Percentiles rank a stretch among this genome's conserved stretches.
phyloP scores from a whole-genome alignment of 2,329 filamentous ascomycete species.

The Scorias spongiosa region DNA sequence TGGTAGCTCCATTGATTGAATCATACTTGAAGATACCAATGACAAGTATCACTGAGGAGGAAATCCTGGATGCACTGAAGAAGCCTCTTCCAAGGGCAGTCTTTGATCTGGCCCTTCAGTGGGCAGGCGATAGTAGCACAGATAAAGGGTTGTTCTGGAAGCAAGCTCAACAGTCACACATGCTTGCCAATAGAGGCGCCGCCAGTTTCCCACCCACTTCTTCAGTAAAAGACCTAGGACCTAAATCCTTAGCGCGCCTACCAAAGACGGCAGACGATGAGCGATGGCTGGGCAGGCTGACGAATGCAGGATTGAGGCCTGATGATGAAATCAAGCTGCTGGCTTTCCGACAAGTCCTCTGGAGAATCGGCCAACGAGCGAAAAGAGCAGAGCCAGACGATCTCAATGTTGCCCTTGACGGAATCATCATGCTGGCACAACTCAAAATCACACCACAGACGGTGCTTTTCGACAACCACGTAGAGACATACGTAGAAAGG shows the following conservation, averaged over 20 bases:
- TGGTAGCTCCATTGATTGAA: constrained; percentile 63
- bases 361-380: constrained; percentile 63
- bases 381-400: constrained; percentile 28
- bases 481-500: constrained; percentile 31
- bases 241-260: constrained; percentile 45
- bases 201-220: constrained; percentile 43
- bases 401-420: constrained; percentile 35
- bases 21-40: constrained; percentile 68
- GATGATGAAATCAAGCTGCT: constrained; percentile 88
- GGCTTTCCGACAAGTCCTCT: constrained; percentile 77
- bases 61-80: constrained; percentile 68
- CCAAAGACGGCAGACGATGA: constrained; percentile 84
- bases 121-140: constrained; percentile 43
- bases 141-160: constrained; percentile 84
- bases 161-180: constrained; percentile 51
- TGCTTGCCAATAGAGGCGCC: constrained; percentile 38
- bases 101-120: constrained; percentile 71
- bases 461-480: constrained; percentile 76
- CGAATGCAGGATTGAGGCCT: constrained; percentile 62
- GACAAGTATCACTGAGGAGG: constrained; percentile 54
- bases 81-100: constrained; percentile 64
- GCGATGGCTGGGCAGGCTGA: constrained; percentile 72
- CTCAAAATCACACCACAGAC: constrained; percentile 72
- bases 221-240: constrained; percentile 40
- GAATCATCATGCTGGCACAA: constrained; percentile 58